These are phyloP conservation scores for Sporothrix pallida DNA, from an alignment of 2,329 filamentous ascomycete genomes.

Conservation along the genomic window DNA sequence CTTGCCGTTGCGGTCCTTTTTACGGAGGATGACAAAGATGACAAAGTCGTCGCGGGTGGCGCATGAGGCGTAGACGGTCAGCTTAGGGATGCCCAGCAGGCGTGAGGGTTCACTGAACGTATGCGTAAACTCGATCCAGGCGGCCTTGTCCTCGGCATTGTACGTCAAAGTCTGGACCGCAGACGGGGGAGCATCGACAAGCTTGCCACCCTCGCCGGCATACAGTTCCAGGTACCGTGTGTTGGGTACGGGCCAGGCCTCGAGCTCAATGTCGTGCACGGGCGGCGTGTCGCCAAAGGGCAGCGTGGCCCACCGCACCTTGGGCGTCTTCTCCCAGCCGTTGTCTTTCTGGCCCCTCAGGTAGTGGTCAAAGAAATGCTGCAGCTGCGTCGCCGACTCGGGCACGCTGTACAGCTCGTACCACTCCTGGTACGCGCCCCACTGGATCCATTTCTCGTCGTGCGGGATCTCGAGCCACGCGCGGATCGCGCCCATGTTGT, in stretches of 20 bases:
- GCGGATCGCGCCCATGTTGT: slow-evolving; percentile 3
- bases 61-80: background rate
- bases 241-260: background rate
- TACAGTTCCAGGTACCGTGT: slow-evolving; percentile 6
- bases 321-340: background rate
- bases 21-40: background rate
- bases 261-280: slow-evolving; percentile 8
- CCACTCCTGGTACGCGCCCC: slow-evolving; percentile 7
- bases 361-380: background rate
- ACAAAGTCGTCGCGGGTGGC: slow-evolving; percentile 16
- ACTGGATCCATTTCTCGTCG: slow-evolving; percentile 6
- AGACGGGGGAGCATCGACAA: background rate
- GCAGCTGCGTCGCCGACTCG: slow-evolving; percentile 1
- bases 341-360: background rate
- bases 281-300: background rate
- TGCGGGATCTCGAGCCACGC: slow-evolving; percentile 4
- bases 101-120: background rate
- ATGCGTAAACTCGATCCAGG: slow-evolving; percentile 1
- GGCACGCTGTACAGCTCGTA: slow-evolving; percentile 4
- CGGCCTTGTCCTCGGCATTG: slow-evolving; percentile 3
- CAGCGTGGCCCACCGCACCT: slow-evolving; percentile 13
- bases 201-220: background rate
- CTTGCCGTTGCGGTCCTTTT: slow-evolving; percentile 12
- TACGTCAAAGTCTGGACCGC: background rate
- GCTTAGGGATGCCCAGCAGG: slow-evolving; percentile 1